Evolutionary conservation across 2,329 filamentous ascomycete genomes (phyloP).

Genomic region (Aureobasidium sp.): DNA sequence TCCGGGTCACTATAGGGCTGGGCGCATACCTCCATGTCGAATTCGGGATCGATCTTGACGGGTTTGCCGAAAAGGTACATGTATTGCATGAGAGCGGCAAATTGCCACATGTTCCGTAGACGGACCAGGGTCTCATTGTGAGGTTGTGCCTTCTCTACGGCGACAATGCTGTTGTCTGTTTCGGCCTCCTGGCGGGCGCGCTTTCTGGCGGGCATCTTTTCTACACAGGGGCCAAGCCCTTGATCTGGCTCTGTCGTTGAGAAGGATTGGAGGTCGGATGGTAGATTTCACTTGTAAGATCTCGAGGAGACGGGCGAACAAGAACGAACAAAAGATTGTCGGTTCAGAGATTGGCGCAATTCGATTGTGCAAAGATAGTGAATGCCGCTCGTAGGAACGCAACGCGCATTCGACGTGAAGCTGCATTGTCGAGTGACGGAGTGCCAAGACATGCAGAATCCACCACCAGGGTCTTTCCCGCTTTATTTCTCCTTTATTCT

Average conservation of each 20-base stretch:
- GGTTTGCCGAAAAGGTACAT: slow-evolving; percentile 82
- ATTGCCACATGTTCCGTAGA: slow-evolving; percentile 90
- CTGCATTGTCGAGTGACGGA: neutral
- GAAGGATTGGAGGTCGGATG: neutral
- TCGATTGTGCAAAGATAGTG: neutral
- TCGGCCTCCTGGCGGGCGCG: slow-evolving; percentile 46
- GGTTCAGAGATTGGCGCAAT: neutral
- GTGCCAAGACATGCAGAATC: neutral
- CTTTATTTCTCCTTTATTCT: neutral
- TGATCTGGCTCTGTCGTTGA: neutral
- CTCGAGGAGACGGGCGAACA: neutral
- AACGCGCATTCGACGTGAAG: neutral
- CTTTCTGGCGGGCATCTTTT: slow-evolving; percentile 46
- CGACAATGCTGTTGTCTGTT: slow-evolving; percentile 25
- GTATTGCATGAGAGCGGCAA: slow-evolving; percentile 89
- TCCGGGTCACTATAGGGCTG: too few species aligned
- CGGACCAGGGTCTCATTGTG: slow-evolving; percentile 47
- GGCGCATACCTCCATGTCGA: slow-evolving; percentile 74
- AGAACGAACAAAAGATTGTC: neutral
- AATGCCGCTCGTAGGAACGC: neutral
- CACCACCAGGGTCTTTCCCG: neutral
- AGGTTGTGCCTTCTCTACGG: slow-evolving; percentile 8
- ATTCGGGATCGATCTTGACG: slow-evolving; percentile 79
- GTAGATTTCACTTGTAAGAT: too few species aligned
- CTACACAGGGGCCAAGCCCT: slow-evolving; percentile 10